Evolutionary conservation across 768 basidiomycete species (phyloP).

Genomic region (Mycena pura): DNA sequence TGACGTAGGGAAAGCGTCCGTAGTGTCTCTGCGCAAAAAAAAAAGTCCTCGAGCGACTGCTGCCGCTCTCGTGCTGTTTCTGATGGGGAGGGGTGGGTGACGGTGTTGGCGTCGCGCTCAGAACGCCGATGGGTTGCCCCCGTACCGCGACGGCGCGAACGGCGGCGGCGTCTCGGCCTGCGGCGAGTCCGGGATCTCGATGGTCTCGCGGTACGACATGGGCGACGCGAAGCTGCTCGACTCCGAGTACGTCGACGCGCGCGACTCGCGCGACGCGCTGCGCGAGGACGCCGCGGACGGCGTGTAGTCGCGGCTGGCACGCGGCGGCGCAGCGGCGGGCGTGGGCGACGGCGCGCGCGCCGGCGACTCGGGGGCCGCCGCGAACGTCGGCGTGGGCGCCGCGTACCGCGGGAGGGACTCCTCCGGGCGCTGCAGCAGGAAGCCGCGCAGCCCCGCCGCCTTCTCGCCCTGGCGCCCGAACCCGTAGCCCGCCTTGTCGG

Average conservation of each 20-base stretch:
- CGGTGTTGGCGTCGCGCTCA: not conserved
- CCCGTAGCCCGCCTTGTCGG: conserved; percentile 61
- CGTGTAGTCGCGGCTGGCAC: conserved; percentile 1
- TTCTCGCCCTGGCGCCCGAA: conserved; percentile 87
- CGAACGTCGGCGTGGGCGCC: conserved; percentile 38
- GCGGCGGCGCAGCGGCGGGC: not conserved
- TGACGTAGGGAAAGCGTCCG: too few species aligned
- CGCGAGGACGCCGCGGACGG: conserved; percentile 33
- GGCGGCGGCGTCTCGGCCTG: conserved; percentile 18
- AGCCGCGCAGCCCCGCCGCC: conserved; percentile 66
- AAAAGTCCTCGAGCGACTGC: too few species aligned
- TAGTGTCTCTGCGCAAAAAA: too few species aligned
- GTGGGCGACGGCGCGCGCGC: not conserved
- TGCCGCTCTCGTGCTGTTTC: too few species aligned
- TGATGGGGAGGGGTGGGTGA: too few species aligned
- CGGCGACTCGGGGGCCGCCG: conserved; percentile 5
- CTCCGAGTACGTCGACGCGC: too few species aligned
- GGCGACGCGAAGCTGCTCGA: conserved; percentile 46
- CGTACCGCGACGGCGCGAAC: conserved; percentile 11
- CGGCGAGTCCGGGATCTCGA: conserved; percentile 25
- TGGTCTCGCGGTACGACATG: conserved; percentile 35
- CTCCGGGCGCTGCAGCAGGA: conserved; percentile 61
- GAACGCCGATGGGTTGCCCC: conserved; percentile 22
- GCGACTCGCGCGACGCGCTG: conserved; percentile 35
- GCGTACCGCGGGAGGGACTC: conserved; percentile 64